A percentile compares a stretch with the other conserved stretches of the same genome.
Evolutionary conservation across 805 yeast species (phyloP).

Genomic region (Sugiyamaella americana): DNA sequence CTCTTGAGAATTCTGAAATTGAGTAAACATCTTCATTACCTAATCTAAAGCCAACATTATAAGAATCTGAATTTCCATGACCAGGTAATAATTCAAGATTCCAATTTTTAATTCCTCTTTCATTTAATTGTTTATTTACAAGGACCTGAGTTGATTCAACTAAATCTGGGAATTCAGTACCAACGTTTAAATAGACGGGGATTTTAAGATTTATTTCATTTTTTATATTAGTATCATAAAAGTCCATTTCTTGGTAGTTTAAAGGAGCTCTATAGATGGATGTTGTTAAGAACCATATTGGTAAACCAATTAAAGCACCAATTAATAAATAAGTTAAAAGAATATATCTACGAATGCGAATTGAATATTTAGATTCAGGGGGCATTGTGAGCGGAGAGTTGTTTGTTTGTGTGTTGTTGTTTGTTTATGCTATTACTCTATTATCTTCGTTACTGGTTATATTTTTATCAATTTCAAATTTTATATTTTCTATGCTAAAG

Average conservation of each 20-base stretch:
- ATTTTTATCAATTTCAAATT: too few species aligned
- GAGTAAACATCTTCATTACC: conserved; percentile 41
- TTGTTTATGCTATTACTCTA: too few species aligned
- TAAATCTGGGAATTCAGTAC: conserved; percentile 61
- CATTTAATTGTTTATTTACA: conserved; percentile 37
- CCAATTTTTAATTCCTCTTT: conserved; percentile 19
- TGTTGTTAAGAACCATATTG: conserved; percentile 57
- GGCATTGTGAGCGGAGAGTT: too few species aligned
- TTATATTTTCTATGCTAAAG: too few species aligned
- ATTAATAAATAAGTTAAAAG: conserved; percentile 2
- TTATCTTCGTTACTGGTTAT: too few species aligned
- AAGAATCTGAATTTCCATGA: conserved; percentile 24
- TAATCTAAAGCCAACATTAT: conserved; percentile 35
- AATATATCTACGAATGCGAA: conserved; percentile 3
- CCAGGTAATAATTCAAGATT: conserved; percentile 28
- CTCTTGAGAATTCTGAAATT: conserved; percentile 37
- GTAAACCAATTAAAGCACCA: conserved; percentile 42
- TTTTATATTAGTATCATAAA: conserved; percentile 28
- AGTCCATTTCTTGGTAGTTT: conserved; percentile 42
- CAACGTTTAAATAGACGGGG: conserved; percentile 33
- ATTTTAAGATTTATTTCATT: conserved; percentile 22
- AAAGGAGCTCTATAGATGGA: conserved; percentile 56
- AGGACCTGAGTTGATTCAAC: conserved; percentile 48
- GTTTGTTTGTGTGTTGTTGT: too few species aligned
- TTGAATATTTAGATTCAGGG: too few species aligned